A percentile compares a stretch with the other conserved stretches of the same genome.
These are phyloP conservation scores for Tolypocladium sp. DNA, from an alignment of 2,329 filamentous ascomycete species.

Conservation along the genomic window DNA sequence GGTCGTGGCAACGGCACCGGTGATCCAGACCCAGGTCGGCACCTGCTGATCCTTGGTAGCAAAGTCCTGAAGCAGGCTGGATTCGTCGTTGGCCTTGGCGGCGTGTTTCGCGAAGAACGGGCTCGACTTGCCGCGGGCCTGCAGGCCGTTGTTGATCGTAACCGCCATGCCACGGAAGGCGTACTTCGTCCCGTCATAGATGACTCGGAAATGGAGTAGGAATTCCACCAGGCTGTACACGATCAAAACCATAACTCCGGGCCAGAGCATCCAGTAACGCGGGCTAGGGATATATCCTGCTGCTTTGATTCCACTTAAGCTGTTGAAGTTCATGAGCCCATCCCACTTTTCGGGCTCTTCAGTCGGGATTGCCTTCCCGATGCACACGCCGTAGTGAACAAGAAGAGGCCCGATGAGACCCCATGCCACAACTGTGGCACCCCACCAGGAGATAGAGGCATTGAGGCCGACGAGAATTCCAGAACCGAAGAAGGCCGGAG, in stretches of 20 bases:
- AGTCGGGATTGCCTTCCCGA: conserved; percentile 26
- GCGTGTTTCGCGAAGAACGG: conserved; percentile 25
- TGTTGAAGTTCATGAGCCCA: conserved; percentile 18
- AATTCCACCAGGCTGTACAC: conserved; percentile 31
- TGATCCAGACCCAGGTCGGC: conserved; percentile 43
- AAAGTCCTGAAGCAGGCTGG: conserved; percentile 27
- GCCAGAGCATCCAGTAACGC: conserved; percentile 34
- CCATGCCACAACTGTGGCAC: conserved; percentile 46
- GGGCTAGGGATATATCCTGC: conserved; percentile 23
- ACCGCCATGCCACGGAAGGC: conserved; percentile 19
- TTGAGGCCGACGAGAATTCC: conserved; percentile 43
- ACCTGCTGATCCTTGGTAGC: conserved; percentile 35
- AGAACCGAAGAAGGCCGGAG: conserved; percentile 52
- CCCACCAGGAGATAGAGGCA: conserved; percentile 47
- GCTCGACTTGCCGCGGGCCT: conserved; percentile 20
- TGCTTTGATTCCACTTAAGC: conserved; percentile 17
- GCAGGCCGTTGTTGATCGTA: conserved; percentile 19
- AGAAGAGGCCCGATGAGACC: conserved; percentile 38
- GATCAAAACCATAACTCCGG: conserved; percentile 33
- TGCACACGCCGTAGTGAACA: conserved; percentile 40
- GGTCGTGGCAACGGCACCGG: conserved; percentile 36
- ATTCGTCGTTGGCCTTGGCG: conserved; percentile 20
- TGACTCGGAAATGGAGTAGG: conserved; percentile 26
- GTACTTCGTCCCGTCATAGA: conserved; percentile 24
- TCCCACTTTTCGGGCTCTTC: conserved; percentile 19